Conservation (phyloP, 768 basidiomycete species). For the Lepiota subincarnata region DNA sequence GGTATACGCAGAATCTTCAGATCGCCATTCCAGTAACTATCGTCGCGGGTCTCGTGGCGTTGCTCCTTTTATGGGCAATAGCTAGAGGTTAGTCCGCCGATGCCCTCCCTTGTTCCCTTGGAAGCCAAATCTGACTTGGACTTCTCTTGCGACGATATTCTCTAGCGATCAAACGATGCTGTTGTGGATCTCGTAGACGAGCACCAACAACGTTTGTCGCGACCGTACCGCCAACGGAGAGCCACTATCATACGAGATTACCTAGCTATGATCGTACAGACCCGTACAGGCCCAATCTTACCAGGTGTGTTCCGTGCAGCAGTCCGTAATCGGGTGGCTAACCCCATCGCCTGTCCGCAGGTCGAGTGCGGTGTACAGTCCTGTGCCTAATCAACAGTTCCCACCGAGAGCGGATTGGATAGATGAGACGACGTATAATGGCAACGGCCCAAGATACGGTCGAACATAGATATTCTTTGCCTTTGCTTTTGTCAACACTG, state of each 20-base stretch:
- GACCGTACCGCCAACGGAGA: constrained; percentile 14
- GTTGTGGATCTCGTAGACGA: constrained; percentile 20
- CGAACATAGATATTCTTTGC: too few species aligned
- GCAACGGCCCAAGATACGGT: too few species aligned
- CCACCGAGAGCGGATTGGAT: background rate
- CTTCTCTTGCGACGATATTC: constrained; percentile 8
- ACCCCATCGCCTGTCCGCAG: constrained; percentile 14
- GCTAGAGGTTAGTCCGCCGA: constrained; percentile 29
- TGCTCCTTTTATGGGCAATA: constrained; percentile 54
- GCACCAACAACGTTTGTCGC: constrained; percentile 16
- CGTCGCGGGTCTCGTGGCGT: constrained; percentile 57
- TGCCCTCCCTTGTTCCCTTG: background rate
- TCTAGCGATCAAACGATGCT: constrained; percentile 33
- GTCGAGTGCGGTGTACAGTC: background rate
- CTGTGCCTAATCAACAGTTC: constrained; percentile 2
- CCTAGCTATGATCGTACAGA: constrained; percentile 19
- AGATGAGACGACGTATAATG: too few species aligned
- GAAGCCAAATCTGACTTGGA: constrained; percentile 2
- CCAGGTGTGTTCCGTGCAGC: constrained; percentile 4
- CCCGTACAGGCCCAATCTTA: constrained; percentile 6
- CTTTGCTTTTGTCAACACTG: too few species aligned
- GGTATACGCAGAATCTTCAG: constrained; percentile 73
- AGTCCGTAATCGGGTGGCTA: constrained; percentile 8
- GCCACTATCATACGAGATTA: constrained; percentile 22
- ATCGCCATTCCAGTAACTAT: constrained; percentile 78